These are phyloP conservation scores for Nephelium lappaceum DNA, from an alignment of 345 rosid species.

Conservation along the genomic window DNA sequence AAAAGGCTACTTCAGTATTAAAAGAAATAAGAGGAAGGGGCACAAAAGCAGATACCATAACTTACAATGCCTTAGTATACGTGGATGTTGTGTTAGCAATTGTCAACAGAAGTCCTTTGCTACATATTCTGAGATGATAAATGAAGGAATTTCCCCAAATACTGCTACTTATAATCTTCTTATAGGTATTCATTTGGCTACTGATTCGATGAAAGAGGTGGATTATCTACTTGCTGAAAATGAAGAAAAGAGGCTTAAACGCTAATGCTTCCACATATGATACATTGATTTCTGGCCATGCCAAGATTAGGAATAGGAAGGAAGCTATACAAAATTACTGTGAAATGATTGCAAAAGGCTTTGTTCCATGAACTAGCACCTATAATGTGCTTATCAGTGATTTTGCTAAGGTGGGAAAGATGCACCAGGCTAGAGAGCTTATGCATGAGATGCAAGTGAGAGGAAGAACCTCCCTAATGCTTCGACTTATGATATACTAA, in stretches of 20 bases:
- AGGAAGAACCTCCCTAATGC: slow-evolving; percentile 55
- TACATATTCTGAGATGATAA: slow-evolving; percentile 54
- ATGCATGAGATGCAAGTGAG: slow-evolving; percentile 74
- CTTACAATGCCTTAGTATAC: slow-evolving; percentile 72
- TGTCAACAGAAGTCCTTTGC: slow-evolving; percentile 53
- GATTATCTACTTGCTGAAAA: slow-evolving; percentile 55
- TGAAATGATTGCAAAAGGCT: slow-evolving; percentile 77
- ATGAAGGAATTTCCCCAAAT: slow-evolving; percentile 60
- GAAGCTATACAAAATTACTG: slow-evolving; percentile 64
- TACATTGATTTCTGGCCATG: slow-evolving; percentile 67
- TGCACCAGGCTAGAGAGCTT: slow-evolving; percentile 80
- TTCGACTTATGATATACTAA: slow-evolving; percentile 73
- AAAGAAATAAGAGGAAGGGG: slow-evolving; percentile 59
- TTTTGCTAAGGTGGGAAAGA: slow-evolving; percentile 66
- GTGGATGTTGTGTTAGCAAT: slow-evolving; percentile 62
- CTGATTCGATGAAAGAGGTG: slow-evolving; percentile 52
- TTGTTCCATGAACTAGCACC: slow-evolving; percentile 73
- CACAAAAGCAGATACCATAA: slow-evolving; percentile 46
- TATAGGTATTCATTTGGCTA: slow-evolving; percentile 55
- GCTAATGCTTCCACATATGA: slow-evolving; percentile 70
- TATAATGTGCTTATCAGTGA: slow-evolving; percentile 71
- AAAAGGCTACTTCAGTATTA: slow-evolving; percentile 58
- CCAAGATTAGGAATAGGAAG: slow-evolving; percentile 68
- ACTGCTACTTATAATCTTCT: slow-evolving; percentile 68
- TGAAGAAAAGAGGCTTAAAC: slow-evolving; percentile 60